These are phyloP conservation scores for Blastocystis sp. DNA, from an alignment of 352 stramenopile genomes.

Conservation along the genomic window DNA sequence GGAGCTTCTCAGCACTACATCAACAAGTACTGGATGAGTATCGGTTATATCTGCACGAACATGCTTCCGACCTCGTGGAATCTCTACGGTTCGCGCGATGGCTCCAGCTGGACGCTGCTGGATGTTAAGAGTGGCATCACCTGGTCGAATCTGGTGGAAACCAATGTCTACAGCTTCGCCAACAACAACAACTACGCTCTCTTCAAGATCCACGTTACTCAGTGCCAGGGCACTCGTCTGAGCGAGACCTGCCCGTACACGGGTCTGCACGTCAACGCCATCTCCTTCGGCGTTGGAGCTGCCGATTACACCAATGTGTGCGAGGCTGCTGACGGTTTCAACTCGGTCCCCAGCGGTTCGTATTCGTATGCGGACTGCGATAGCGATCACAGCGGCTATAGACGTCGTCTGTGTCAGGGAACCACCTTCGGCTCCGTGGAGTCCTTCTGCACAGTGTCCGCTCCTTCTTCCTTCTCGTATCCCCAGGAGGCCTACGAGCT, in stretches of 20 bases:
- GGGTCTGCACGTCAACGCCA: background rate
- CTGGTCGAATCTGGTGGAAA: background rate
- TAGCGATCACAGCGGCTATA: slow-evolving; percentile 18
- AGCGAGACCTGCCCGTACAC: background rate
- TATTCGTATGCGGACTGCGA: slow-evolving; percentile 33
- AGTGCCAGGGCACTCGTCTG: background rate
- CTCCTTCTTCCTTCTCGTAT: slow-evolving; percentile 41
- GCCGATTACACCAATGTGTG: background rate
- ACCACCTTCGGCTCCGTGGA: background rate
- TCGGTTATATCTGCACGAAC: background rate
- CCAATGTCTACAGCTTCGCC: slow-evolving; percentile 30
- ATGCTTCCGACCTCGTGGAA: slow-evolving; percentile 21
- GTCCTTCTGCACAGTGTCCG: slow-evolving; percentile 22
- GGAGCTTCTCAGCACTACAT: slow-evolving; percentile 1
- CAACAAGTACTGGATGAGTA: slow-evolving; percentile 2
- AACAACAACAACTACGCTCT: slow-evolving; percentile 14
- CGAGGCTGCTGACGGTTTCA: background rate
- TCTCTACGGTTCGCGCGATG: slow-evolving; percentile 25
- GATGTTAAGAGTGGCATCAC: background rate
- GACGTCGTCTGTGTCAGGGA: background rate
- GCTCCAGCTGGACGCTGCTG: slow-evolving; percentile 20
- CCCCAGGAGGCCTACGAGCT: slow-evolving; percentile 37
- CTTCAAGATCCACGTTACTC: background rate
- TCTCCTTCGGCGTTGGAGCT: background rate
- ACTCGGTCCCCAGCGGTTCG: background rate